Base-by-base conservation (phyloP, 176 grass and related monocot genomes). In the Phyllostachys edulis region DNA sequence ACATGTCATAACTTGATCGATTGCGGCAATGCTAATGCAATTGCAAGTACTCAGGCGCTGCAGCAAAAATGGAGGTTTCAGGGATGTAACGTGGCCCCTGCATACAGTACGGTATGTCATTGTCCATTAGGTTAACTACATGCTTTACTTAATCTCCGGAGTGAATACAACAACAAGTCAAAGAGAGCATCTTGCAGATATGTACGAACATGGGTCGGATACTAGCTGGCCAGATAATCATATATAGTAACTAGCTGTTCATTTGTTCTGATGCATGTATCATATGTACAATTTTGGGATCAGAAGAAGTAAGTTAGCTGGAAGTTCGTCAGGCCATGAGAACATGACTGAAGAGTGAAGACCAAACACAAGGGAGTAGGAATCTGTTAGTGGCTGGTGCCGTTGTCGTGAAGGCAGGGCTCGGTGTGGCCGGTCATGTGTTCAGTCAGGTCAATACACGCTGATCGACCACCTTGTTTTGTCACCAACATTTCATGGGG, bases 361-460 rank as follows among this genome's bases (percentile, higher is more conserved):
- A 73, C 44, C 76, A 32, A 38, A 27, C 18, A 38, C 18, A 15
- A 3, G 2, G 18, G 27, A 24, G 12, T n/a, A 2, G 7, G 24
- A 61, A 23, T 34, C 36, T 60, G 18, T 9, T 32, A 6, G 66
- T 52, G 54, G 21, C 15, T 29, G 42, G 23, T 80, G 68, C 76
- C 77, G 59, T 77, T 42, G 85, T 86, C 69, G 59, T 80, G 59
- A 86, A 80, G 77, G 76, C 77, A 86, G 68, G 54, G 68, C 23
- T 34, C n/a, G 44, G 63, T 40, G 16, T 45, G 36, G 46, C 15
- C 29, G 18, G 15, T 52, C 44, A 73, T 41, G 12, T 54, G 56
- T 67, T 44, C n/a, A 36, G 36, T 72, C 14, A 27, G 68, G 68
- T 65, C 68, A 73, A 49, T 9, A 79, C 6, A 18, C 39, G 17